Base-by-base conservation (phyloP, 1,284 basidiomycete genomes). In the Dichomitus squalens region DNA sequence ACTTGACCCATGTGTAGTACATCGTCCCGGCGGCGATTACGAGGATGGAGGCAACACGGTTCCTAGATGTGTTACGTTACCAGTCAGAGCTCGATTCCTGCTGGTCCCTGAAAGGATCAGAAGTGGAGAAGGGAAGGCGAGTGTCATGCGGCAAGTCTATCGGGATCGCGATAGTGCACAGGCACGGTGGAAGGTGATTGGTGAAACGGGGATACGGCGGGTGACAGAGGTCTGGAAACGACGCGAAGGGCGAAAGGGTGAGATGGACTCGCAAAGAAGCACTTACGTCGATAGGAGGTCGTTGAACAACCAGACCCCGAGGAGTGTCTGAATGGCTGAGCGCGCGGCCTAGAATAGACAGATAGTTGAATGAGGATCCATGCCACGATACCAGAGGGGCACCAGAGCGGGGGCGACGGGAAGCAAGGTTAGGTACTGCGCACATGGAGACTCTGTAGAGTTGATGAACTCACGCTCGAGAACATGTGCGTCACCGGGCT, bases 401-500 rank as follows among this genome's bases (percentile, higher is more conserved):
- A 43, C 25, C 18, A 41, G 39, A 34, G 57, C 40, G 50, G 55
- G 4, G 21, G 43, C 23, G 23, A 49, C 23, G 25, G 31, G 18
- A 47, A 41, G 40, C 38, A 29, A 56, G 21, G 50, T 63, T 33
- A 60, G 56, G 25, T 21, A 4, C 14, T 39, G 39, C 46, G 51
- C 43, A 7, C 33, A 53, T 56, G 39, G 29, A 40, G 40, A 48
- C 47, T 57, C 49, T 6, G 25, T 16, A 55, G 54, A 34, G 38
- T 48, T 29, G 31, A 18, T 53, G 35, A 34, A 79, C 84, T 70
- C 66, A 88, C 87, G 65, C 85, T 86, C 18, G 84, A 86, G 72
- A 89, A 87, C 87, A 90, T 90, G 68, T 88, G 87, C 1, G 87
- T 88, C 55, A 89, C 78, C 6, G 87, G 87, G 64, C 84, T 86